Base-by-base conservation (phyloP, 2,329 filamentous ascomycete species). In the Aspergillus udagawae region DNA sequence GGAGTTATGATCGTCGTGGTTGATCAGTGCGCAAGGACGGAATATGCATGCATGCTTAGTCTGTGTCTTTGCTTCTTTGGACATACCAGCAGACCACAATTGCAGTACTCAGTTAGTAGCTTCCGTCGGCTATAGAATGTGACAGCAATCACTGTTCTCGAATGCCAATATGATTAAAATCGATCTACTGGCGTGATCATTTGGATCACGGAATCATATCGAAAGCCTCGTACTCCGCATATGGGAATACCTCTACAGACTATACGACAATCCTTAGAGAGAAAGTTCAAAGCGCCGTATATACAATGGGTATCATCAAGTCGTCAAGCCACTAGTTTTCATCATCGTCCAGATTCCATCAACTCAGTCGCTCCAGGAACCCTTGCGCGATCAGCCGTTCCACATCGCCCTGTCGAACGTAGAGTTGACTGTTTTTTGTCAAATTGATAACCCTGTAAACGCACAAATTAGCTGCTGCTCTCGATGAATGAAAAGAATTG, bases 401-500 rank as follows among this genome's bases (percentile, higher is more conserved):
- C 6, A 99, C 94, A 76, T 99, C 94, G 25, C 91, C 93, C 70
- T 97, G 91, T 49, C 93, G 86, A 42, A 99, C 94, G 70, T 95
- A 97, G 71, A 99, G 96, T 72, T 99, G 94, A 69, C 92, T 97
- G 75, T 99, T 97, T 76, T 96, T 97, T 41, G 92, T 96, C 78
- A 99, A 82, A 59, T 90, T 97, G 67, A 99, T 97, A 12, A 92
- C 90, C 17, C 92, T 96, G 65, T 35, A 51, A 55, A 21, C 7
- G 12, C 44, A 23, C 21, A 27, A 2, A 63, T 68, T 63, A 63
- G 71, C 67, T 64, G n/a, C 44, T 45, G 44, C 29, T 42, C 25
- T 42, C 21, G 0, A 47, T 3, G 2, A 1, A 23, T 6, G n/a
- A 44, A 8, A 21, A 8, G 8, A 9, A 44, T n/a, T 3, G 14